phyloP scores from a whole-genome alignment of 352 stramenopile species.

The Phytophthora fragariaefolia region DNA sequence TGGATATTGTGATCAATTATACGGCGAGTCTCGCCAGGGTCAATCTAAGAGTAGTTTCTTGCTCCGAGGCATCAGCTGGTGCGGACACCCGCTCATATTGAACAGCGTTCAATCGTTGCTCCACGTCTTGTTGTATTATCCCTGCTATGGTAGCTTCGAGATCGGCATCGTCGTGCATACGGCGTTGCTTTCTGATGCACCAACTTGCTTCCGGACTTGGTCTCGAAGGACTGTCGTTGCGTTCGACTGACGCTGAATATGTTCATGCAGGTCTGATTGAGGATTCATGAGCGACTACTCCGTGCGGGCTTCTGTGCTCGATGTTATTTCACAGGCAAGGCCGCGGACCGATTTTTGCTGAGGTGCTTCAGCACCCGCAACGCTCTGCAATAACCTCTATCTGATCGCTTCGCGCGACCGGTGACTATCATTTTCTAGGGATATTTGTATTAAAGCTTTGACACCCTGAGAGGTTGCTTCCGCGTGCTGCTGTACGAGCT shows the following conservation, averaged over 20 bases:
- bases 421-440: not conserved
- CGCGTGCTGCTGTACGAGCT: not conserved
- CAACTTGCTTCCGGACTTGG: not conserved
- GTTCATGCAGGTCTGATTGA: not conserved
- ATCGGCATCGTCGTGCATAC: not conserved
- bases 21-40: not conserved
- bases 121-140: not conserved
- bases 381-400: not conserved
- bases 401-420: not conserved
- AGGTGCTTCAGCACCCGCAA: not conserved
- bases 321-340: not conserved
- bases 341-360: not conserved
- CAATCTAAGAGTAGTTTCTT: not conserved
- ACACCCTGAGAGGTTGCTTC: not conserved
- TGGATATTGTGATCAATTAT: not conserved
- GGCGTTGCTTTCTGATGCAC: not conserved
- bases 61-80: not conserved
- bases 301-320: not conserved
- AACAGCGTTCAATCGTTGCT: not conserved
- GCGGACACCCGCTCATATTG: not conserved
- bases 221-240: not conserved
- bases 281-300: not conserved
- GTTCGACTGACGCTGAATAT: not conserved
- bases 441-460: not conserved
- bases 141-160: not conserved